Evolutionary conservation across 78 protist species (phyloP).

Genomic region (Paratrimastix pyriformis): DNA sequence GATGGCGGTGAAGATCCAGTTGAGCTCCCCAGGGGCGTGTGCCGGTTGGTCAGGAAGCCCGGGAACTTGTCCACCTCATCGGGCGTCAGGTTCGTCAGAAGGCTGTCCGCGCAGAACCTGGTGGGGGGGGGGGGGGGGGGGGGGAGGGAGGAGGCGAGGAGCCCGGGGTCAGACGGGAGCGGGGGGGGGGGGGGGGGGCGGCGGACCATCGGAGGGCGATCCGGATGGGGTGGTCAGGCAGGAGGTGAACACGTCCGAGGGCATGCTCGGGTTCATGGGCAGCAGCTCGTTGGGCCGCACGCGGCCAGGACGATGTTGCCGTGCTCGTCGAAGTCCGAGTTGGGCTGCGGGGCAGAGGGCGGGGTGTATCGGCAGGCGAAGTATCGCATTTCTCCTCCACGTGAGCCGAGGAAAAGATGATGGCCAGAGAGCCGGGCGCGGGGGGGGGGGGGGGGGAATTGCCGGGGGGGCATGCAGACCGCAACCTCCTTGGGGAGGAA

Average conservation of each 20-base stretch:
- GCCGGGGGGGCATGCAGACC: too few species aligned
- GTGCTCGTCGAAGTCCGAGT: too few species aligned
- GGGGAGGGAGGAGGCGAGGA: too few species aligned
- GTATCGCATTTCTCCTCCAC: not conserved
- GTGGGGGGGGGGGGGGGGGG: too few species aligned
- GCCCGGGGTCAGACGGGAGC: not conserved
- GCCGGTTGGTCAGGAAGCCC: conserved; percentile 62
- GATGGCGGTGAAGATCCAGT: conserved; percentile 95
- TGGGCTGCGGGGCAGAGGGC: not conserved
- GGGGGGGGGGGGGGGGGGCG: not conserved
- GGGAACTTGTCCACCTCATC: conserved; percentile 57
- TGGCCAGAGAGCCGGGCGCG: too few species aligned
- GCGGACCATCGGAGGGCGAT: conserved; percentile 70
- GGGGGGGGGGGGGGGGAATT: too few species aligned
- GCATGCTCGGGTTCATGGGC: conserved; percentile 79
- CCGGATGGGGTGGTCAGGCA: conserved; percentile 95
- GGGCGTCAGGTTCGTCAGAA: conserved; percentile 40
- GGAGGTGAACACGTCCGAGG: conserved; percentile 92
- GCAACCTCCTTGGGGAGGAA: too few species aligned
- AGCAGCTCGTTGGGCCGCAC: conserved; percentile 72
- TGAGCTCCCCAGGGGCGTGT: conserved; percentile 87
- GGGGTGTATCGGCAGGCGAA: not conserved
- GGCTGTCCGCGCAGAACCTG: conserved; percentile 49
- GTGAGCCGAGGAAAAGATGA: not conserved
- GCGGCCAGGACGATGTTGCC: conserved; percentile 74